These are phyloP conservation scores for Arxiozyma slooffiae DNA, from an alignment of 1,139 yeast species.

Conservation along the genomic window DNA sequence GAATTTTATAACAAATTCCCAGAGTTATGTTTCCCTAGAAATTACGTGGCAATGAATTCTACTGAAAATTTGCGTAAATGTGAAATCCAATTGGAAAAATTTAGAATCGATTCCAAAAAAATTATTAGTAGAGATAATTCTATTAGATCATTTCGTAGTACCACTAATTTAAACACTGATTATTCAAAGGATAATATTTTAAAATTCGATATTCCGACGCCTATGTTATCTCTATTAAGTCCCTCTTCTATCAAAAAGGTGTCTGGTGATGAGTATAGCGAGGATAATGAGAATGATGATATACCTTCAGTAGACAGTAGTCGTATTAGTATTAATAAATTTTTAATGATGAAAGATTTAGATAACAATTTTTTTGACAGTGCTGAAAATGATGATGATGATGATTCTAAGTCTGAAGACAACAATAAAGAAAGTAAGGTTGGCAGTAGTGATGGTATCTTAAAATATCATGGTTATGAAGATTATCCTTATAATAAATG, in stretches of 20 bases:
- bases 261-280: slow-evolving; percentile 8
- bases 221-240: slow-evolving; percentile 16
- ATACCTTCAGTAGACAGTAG: slow-evolving; percentile 4
- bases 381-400: slow-evolving; percentile 9
- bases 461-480: background rate
- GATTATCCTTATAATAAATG: background rate
- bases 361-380: slow-evolving; percentile 17
- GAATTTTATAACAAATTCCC: slow-evolving; percentile 47
- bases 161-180: slow-evolving; percentile 1
- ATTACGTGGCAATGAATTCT: slow-evolving; percentile 83
- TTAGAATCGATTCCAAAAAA: slow-evolving; percentile 51
- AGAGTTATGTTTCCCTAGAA: slow-evolving; percentile 57
- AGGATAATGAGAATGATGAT: background rate
- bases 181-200: slow-evolving; percentile 1
- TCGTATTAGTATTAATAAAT: slow-evolving; percentile 9
- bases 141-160: slow-evolving; percentile 15
- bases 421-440: slow-evolving; percentile 2
- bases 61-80: slow-evolving; percentile 54
- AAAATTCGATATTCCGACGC: slow-evolving; percentile 23
- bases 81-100: slow-evolving; percentile 61
- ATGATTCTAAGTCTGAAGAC: background rate
- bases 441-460: background rate
- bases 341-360: slow-evolving; percentile 14
- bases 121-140: slow-evolving; percentile 33
- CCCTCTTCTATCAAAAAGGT: slow-evolving; percentile 9